These are phyloP conservation scores for Crithidia bombi DNA, from an alignment of 208 protist species.

Conservation along the genomic window DNA sequence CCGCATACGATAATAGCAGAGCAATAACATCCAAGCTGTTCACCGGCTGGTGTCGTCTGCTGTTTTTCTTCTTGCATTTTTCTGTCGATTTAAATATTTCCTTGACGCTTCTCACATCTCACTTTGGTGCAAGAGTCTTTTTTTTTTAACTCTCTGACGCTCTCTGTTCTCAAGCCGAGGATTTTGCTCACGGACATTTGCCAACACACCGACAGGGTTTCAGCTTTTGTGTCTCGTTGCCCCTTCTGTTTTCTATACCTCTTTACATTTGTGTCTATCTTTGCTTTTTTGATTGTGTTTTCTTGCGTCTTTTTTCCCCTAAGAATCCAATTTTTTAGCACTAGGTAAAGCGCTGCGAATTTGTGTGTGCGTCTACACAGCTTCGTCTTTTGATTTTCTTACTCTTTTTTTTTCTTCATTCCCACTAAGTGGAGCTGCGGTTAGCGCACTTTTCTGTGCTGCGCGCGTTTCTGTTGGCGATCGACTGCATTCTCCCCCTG, in stretches of 20 bases:
- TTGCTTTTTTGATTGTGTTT: conserved; percentile 9
- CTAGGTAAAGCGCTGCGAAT: background rate
- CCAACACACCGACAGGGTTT: background rate
- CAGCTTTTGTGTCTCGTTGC: background rate
- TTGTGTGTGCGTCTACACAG: conserved; percentile 5
- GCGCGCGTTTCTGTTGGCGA: background rate
- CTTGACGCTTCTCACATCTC: background rate
- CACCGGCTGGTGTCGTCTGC: conserved; percentile 2
- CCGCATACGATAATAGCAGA: background rate
- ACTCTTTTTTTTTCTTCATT: conserved; percentile 17
- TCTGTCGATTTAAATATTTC: no score
- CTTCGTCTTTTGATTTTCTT: background rate
- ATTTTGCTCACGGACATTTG: background rate
- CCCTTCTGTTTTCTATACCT: background rate
- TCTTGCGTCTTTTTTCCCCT: background rate
- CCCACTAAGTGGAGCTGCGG: background rate
- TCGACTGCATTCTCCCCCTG: background rate
- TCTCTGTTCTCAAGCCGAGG: background rate
- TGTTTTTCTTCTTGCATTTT: background rate
- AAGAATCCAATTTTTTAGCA: background rate
- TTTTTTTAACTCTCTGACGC: background rate
- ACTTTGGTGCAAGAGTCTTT: background rate
- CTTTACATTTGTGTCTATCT: conserved; percentile 4
- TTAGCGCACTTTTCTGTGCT: background rate
- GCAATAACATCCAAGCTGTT: background rate